Base-by-base conservation (phyloP, 805 yeast species). In the Blastobotrys muscicola region DNA sequence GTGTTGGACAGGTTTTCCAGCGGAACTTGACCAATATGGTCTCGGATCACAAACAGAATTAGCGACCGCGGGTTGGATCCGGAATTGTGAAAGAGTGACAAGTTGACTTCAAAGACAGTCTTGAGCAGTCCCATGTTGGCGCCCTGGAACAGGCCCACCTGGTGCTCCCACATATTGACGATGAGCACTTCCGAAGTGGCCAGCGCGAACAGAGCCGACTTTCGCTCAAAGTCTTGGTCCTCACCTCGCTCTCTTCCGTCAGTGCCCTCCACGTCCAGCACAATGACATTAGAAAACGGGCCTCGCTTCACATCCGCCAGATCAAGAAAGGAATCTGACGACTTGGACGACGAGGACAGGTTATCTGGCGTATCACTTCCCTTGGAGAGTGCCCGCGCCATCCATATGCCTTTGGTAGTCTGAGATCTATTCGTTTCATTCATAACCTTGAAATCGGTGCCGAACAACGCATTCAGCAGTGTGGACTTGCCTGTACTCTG, bases 191-290 rank as follows among this genome's bases (percentile, higher is more conserved):
- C 97, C 11, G 92, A 79, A 0, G 96, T 89, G 8, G 97, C 77
- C 48, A 92, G 69, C 0, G 98, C 97, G 68, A 92, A 92, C 36
- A 92, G 67, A 0, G 97, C 97, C 1, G 96, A 89, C 54, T 92
- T 92, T 45, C 98, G 75, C 64, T 92, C 98, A 62, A 92, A 92
- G 64, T 92, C 98, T 64, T 92, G 97, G 63, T 92, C 97, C 56
- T 92, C 98, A 20, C 97, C 97, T 44, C 97, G 75, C 65, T 92
- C 98, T 47, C 96, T 75, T 39, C 98, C 97, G 66, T 92, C 98
- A 0, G 97, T 89, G 39, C 98, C 98, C 65, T 92, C 98, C n/a
- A 92, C 97, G 59, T 92, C 98, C 74, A 92, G 74, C 2, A 92
- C 94, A 48, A 85, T 72, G 8, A 86, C 69, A 49, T 77, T 70